Conservation (phyloP, 305 asterid species). For the Solanum hybrid region DNA sequence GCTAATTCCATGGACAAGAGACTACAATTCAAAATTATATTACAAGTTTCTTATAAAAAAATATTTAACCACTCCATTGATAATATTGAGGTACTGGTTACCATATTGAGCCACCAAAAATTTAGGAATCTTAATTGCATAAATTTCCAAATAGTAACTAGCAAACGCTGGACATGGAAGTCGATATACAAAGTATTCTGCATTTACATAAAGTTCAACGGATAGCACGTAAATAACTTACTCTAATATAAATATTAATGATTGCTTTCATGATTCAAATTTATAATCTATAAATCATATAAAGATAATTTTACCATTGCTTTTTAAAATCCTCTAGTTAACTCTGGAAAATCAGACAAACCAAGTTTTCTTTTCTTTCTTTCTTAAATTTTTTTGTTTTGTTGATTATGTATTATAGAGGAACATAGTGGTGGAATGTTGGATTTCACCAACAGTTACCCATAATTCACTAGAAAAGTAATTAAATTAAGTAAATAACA, state of each 20-base stretch:
- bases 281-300: background rate
- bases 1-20: background rate
- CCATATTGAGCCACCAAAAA: background rate
- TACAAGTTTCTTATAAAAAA: background rate
- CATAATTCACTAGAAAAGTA: background rate
- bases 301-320: background rate
- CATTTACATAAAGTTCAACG: background rate
- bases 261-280: background rate
- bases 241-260: rapidly evolving
- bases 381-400: background rate
- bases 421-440: background rate
- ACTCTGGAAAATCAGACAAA: background rate
- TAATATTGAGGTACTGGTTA: background rate
- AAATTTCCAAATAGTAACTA: background rate
- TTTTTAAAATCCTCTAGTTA: too few species aligned
- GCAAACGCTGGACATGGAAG: background rate
- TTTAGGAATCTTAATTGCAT: background rate
- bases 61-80: background rate
- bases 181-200: background rate
- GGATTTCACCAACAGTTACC: background rate
- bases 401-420: background rate
- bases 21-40: background rate
- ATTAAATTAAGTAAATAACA: background rate
- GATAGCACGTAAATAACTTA: background rate
- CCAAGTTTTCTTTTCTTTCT: background rate